Conservation (phyloP, 2,329 filamentous ascomycete genomes). For the Trichoderma simmonsii region DNA sequence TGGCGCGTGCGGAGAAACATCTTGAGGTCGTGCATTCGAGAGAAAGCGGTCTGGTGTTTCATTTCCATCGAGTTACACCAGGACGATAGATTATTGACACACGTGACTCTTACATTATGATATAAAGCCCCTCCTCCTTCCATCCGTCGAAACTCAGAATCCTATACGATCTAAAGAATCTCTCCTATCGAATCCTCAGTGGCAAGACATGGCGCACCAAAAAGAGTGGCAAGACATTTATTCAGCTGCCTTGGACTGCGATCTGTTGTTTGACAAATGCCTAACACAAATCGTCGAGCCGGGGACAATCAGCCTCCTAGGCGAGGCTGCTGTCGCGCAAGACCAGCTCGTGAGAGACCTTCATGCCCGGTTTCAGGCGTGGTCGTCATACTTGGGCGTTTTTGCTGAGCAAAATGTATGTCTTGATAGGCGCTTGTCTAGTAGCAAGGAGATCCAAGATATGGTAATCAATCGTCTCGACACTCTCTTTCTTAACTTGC, state of each 20-base stretch:
- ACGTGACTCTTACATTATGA: too few species aligned
- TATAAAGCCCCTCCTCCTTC: too few species aligned
- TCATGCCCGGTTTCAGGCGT: background rate
- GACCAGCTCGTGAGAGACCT: background rate
- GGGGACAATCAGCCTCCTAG: background rate
- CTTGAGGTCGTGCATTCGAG: too few species aligned
- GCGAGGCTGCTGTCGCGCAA: background rate
- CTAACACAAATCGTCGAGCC: background rate
- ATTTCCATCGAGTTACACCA: too few species aligned
- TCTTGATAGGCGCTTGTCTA: background rate
- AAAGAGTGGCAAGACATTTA: background rate
- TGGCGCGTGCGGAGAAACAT: too few species aligned
- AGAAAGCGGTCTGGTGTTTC: too few species aligned
- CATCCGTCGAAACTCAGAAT: background rate
- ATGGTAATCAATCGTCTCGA: accelerated
- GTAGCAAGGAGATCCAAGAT: accelerated
- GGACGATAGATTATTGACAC: too few species aligned
- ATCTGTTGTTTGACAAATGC: background rate
- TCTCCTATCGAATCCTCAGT: background rate
- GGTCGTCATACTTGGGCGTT: background rate
- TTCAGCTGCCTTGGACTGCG: background rate
- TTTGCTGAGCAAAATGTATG: background rate
- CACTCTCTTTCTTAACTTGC: background rate
- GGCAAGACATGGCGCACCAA: background rate
- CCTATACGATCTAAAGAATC: background rate